Evolutionary conservation across 768 basidiomycete genomes (phyloP), one percentile per base, ranked within the genome.

Genomic region (Mycena venus): DNA sequence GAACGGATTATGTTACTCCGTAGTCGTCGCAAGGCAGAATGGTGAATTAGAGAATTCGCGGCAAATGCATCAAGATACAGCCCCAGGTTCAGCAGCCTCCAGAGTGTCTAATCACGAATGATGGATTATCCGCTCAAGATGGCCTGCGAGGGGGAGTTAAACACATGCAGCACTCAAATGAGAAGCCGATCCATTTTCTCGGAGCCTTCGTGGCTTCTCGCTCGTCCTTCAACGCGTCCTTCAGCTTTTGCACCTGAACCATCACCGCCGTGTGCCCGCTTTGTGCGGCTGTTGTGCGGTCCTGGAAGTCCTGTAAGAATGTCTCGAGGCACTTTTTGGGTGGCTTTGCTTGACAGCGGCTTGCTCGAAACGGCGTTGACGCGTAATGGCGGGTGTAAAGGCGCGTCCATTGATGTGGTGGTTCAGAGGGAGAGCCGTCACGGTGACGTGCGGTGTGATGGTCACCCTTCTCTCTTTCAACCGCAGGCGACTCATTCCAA

Each of bases 191-290:
- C 49, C 42, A 68, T 58, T 34, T 69, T 36, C 60, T 55, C 9
- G 62, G 53, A 5, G 61, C 58, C 56, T 79, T 79, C 72, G 80
- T 84, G 60, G 71, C 68, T 69, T 85, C 84, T 32, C 87, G 82
- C 75, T 91, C 87, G 72, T 90, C 89, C 62, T 86, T 85, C 72
- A 92, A 79, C 5, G 91, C 90, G 63, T 85, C 84, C 55, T 84
- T 84, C 61, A 92, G 81, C 79, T 92, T 92, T 78, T 89, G 87
- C 25, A 92, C 83, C 77, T 92, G 91, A 6, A 90, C 90, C 0
- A 87, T 91, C 56, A 91, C 89, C 6, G 91, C 86, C 0, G 87
- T 86, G 73, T 90, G 90, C 4, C 88, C 87, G 12, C 90, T 88
- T 67, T 90, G 88, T 0, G 87, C 82, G 21, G 87, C 84, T 4